Evolutionary conservation across 2,329 filamentous ascomycete genomes (phyloP).

Genomic region (Ilyonectria sp.): DNA sequence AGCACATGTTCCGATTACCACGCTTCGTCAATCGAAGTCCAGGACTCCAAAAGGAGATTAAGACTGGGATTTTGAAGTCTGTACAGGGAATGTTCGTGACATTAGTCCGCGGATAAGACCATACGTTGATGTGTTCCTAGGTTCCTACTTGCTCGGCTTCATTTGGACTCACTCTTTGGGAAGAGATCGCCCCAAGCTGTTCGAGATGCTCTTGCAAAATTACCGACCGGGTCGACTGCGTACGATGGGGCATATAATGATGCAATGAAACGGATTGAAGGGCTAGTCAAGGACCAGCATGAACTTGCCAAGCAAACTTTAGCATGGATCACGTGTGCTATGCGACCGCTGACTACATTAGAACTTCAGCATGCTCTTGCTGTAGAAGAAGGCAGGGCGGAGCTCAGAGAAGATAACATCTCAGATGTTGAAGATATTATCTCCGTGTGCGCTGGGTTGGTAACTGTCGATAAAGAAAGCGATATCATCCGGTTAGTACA

Average conservation of each 20-base stretch:
- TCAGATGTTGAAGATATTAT: conserved; percentile 52
- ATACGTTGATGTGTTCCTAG: neutral
- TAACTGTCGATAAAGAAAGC: conserved; percentile 57
- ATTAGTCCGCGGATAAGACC: no score
- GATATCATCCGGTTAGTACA: conserved; percentile 59
- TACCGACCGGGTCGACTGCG: conserved; percentile 49
- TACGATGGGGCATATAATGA: conserved; percentile 59
- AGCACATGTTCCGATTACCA: conserved; percentile 1
- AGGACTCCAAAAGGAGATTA: conserved; percentile 24
- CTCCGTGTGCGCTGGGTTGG: conserved; percentile 58
- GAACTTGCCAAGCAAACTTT: conserved; percentile 57
- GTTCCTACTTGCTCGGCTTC: conserved; percentile 1
- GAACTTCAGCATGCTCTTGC: conserved; percentile 62
- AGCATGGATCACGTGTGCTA: conserved; percentile 58
- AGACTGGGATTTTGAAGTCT: neutral
- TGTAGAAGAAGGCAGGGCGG: conserved; percentile 43
- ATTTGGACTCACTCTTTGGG: neutral
- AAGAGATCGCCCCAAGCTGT: conserved; percentile 51
- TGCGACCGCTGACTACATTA: conserved; percentile 47
- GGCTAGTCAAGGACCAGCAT: conserved; percentile 50
- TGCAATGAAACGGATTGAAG: conserved; percentile 59
- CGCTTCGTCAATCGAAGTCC: neutral
- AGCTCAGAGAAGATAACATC: conserved; percentile 55
- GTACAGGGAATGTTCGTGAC: conserved; percentile 22
- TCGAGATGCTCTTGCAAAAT: conserved; percentile 45